Conservation (phyloP, 2,329 filamentous ascomycete species). For the Curvularia spicifera region DNA sequence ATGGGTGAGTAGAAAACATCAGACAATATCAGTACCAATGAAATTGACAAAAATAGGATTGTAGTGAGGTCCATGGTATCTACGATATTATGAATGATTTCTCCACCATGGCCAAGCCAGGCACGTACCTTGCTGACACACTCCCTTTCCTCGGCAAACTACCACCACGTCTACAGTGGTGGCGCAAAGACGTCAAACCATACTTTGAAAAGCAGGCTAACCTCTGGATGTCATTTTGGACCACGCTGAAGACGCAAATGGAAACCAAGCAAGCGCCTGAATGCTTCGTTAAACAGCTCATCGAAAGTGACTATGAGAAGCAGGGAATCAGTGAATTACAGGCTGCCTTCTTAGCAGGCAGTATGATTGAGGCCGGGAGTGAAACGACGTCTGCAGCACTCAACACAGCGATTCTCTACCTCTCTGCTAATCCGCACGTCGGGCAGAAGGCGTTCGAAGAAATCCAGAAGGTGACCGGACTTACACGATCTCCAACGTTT, state of each 20-base stretch:
- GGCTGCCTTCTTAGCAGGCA: slow-evolving; percentile 46
- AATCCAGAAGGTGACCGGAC: slow-evolving; percentile 25
- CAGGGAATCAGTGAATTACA: slow-evolving; percentile 47
- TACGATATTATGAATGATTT: slow-evolving; percentile 48
- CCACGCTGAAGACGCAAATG: slow-evolving; percentile 38
- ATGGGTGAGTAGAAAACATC: slow-evolving; percentile 29
- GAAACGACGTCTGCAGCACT: slow-evolving; percentile 50
- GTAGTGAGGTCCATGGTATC: slow-evolving; percentile 41
- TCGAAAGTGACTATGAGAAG: slow-evolving; percentile 47
- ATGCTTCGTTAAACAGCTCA: slow-evolving; percentile 46
- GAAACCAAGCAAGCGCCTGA: slow-evolving; percentile 43
- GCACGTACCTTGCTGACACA: slow-evolving; percentile 42
- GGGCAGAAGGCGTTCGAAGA: slow-evolving; percentile 34
- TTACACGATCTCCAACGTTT: slow-evolving; percentile 39
- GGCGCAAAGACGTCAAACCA: slow-evolving; percentile 36
- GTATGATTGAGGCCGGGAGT: slow-evolving; percentile 51
- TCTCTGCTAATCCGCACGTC: slow-evolving; percentile 33
- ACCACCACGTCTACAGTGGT: slow-evolving; percentile 40
- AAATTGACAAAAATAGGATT: slow-evolving; percentile 28
- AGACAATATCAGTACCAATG: background rate
- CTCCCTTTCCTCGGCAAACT: slow-evolving; percentile 39
- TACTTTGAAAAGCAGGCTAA: slow-evolving; percentile 42
- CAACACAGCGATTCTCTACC: slow-evolving; percentile 42
- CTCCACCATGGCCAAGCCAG: slow-evolving; percentile 36
- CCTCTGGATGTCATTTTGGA: slow-evolving; percentile 44